Evolutionary conservation across 164 flowering plant species (phyloP).

Genomic region (Houttuynia cordata): DNA sequence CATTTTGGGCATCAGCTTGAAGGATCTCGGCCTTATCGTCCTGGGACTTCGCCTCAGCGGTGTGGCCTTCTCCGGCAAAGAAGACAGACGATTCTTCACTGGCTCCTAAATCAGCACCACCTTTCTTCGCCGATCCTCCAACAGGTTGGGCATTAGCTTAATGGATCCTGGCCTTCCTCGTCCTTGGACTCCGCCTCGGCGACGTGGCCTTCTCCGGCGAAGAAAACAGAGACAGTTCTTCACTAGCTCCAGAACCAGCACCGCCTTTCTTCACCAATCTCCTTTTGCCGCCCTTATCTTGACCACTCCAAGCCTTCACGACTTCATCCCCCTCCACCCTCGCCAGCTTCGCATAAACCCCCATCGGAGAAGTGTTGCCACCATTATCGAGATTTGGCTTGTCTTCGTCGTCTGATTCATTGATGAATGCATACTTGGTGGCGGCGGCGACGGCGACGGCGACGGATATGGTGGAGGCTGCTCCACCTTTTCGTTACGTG

Average conservation of each 20-base stretch:
- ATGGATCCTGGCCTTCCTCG: background rate
- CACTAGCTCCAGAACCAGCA: background rate
- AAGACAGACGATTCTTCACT: background rate
- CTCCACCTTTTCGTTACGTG: constrained; percentile 21
- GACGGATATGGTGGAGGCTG: too few species aligned
- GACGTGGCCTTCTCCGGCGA: background rate
- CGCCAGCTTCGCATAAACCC: constrained; percentile 10
- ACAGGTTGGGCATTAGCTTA: background rate
- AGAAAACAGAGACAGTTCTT: background rate
- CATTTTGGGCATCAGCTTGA: background rate
- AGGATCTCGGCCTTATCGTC: background rate
- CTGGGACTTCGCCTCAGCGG: background rate
- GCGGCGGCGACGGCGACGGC: too few species aligned
- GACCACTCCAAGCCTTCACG: constrained; percentile 11
- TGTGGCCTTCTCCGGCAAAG: background rate
- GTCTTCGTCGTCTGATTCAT: background rate
- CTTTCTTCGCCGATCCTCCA: constrained; percentile 1
- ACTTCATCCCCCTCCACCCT: constrained; percentile 42
- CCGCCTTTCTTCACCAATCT: background rate
- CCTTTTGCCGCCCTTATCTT: background rate
- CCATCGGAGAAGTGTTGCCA: background rate
- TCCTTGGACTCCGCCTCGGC: constrained; percentile 1
- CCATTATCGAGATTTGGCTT: too few species aligned
- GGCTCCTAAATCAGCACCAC: background rate
- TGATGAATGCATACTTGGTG: background rate